phyloP scores from a whole-genome alignment of 495 filamentous ascomycete genomes.

The Bombardia bombarda region DNA sequence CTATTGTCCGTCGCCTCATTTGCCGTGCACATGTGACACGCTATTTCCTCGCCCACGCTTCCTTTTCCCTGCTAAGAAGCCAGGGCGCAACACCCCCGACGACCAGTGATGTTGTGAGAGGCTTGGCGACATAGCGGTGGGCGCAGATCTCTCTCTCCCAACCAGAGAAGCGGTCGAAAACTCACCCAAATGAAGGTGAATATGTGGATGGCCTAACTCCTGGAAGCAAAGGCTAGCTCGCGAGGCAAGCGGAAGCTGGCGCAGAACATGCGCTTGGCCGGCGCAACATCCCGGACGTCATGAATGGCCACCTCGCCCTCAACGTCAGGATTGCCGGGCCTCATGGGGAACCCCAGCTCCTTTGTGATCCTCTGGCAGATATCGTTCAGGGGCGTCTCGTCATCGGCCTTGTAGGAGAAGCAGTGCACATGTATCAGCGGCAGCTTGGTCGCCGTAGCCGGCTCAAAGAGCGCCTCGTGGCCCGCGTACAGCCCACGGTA shows the following conservation, averaged over 20 bases:
- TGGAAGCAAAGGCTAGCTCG: conserved; percentile 66
- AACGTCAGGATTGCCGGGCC: conserved; percentile 44
- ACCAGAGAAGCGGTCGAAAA: too few species aligned
- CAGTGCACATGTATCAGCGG: conserved; percentile 90
- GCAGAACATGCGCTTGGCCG: conserved; percentile 94
- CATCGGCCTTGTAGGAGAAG: conserved; percentile 69
- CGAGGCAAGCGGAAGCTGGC: conserved; percentile 78
- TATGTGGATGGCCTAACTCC: conserved; percentile 18
- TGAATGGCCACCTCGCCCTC: conserved; percentile 56
- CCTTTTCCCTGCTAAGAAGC: too few species aligned
- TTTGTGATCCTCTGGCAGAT: conserved; percentile 61
- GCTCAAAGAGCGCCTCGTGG: conserved; percentile 55
- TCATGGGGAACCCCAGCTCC: conserved; percentile 54
- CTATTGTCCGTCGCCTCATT: too few species aligned
- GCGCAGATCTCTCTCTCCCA: too few species aligned
- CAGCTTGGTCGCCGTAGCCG: conserved; percentile 47
- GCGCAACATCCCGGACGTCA: conserved; percentile 82
- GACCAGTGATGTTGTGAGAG: too few species aligned
- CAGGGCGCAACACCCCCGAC: too few species aligned
- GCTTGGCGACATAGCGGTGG: too few species aligned
- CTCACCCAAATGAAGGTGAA: too few species aligned
- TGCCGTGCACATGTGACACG: too few species aligned
- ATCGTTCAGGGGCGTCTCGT: conserved; percentile 48
- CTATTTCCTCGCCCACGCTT: too few species aligned
- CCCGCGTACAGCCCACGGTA: conserved; percentile 76